These are phyloP conservation scores for Ogataea sp. DNA, from an alignment of 805 yeast genomes.

Conservation along the genomic window DNA sequence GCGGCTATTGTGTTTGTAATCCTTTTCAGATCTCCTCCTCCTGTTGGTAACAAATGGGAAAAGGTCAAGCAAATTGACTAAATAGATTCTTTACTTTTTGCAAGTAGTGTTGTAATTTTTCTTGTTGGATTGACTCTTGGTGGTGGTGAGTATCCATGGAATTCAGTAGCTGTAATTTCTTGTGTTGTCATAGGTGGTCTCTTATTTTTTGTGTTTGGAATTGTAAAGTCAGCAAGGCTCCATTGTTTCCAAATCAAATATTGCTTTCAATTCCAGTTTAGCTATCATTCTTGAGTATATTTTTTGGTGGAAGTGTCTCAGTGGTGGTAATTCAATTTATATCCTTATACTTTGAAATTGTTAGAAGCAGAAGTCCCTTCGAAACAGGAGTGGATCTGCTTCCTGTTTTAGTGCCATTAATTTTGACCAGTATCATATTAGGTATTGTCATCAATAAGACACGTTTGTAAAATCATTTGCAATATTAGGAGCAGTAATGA, in stretches of 20 bases:
- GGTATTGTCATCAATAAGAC: slow-evolving; percentile 33
- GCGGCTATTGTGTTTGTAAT: slow-evolving; percentile 27
- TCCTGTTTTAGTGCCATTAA: slow-evolving; percentile 35
- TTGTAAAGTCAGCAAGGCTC: slow-evolving; percentile 35
- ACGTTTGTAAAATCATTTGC: slow-evolving; percentile 34
- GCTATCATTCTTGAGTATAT: slow-evolving; percentile 22
- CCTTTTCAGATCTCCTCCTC: slow-evolving; percentile 42
- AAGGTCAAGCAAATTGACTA: slow-evolving; percentile 41
- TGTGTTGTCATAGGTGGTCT: slow-evolving; percentile 40
- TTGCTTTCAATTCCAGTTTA: no score
- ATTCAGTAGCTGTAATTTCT: slow-evolving; percentile 40
- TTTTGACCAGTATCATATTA: slow-evolving; percentile 26
- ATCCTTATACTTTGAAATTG: slow-evolving; percentile 41
- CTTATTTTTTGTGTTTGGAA: slow-evolving; percentile 32
- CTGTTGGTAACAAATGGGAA: slow-evolving; percentile 28
- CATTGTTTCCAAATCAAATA: slow-evolving; percentile 32
- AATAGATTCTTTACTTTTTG: slow-evolving; percentile 36
- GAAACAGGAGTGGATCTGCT: slow-evolving; percentile 37
- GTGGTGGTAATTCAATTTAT: slow-evolving; percentile 28
- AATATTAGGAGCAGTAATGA: slow-evolving; percentile 25
- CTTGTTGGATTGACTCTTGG: slow-evolving; percentile 51
- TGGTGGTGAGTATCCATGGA: slow-evolving; percentile 47
- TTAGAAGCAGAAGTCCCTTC: slow-evolving; percentile 32
- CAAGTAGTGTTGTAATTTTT: slow-evolving; percentile 35
- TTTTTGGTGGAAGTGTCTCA: slow-evolving; percentile 30